phyloP scores from a whole-genome alignment of 768 basidiomycete species.

The Tulasnella sp. region DNA sequence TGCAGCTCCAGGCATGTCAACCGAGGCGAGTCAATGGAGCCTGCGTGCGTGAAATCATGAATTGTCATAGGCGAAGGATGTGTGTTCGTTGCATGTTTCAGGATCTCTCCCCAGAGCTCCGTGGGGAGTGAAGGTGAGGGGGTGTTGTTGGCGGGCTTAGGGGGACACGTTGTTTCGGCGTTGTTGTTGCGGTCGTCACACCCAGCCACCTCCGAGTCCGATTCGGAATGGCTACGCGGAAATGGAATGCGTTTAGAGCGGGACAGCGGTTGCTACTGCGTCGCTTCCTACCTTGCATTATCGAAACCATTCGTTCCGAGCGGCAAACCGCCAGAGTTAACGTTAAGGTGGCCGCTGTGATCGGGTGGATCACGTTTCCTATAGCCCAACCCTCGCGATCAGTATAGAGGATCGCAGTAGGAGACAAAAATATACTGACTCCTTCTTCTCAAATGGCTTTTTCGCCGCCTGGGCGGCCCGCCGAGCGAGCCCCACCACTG shows the following conservation, averaged over 20 bases:
- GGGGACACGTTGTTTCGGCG: not conserved
- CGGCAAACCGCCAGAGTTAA: not conserved
- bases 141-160: not conserved
- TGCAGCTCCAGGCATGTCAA: constrained; percentile 17
- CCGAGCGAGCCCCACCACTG: not conserved
- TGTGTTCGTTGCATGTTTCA: constrained; percentile 2
- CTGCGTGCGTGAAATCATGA: not conserved
- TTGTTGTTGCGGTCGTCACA: not conserved
- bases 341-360: not conserved
- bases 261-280: not conserved
- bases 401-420: too few species aligned
- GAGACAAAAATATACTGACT: not conserved
- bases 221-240: not conserved
- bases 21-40: not conserved
- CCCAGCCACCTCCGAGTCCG: not conserved
- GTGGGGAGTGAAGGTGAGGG: not conserved
- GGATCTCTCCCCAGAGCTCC: not conserved
- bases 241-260: not conserved
- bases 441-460: not conserved
- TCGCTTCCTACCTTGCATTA: not conserved
- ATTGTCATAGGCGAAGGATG: constrained; percentile 1
- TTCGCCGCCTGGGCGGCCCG: not conserved
- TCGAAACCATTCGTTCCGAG: not conserved
- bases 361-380: not conserved
- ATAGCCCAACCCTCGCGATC: not conserved